Evolutionary conservation across 768 basidiomycete genomes (phyloP).

Genomic region (Exidia glandulosa): DNA sequence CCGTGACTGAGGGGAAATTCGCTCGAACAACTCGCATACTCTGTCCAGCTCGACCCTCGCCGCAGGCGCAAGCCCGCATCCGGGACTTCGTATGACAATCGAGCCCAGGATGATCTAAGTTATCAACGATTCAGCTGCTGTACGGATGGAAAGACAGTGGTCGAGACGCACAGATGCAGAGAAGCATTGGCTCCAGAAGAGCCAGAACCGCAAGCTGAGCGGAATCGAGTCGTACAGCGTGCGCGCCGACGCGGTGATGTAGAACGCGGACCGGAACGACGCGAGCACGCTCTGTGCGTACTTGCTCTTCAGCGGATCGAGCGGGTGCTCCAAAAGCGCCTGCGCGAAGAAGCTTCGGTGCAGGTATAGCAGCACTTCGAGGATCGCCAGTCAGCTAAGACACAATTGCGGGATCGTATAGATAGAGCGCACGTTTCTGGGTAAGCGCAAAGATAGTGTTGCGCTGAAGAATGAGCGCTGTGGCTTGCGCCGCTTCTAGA

Average conservation of each 20-base stretch:
- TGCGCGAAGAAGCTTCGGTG: slow-evolving; percentile 71
- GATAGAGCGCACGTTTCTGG: not conserved
- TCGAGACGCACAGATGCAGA: slow-evolving; percentile 43
- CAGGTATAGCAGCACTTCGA: slow-evolving; percentile 54
- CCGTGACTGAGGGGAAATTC: slow-evolving; percentile 33
- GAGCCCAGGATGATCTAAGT: slow-evolving; percentile 75
- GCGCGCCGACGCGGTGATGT: slow-evolving; percentile 38
- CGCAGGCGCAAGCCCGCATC: slow-evolving; percentile 58
- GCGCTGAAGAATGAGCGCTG: not conserved
- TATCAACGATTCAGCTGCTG: not conserved
- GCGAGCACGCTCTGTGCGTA: slow-evolving; percentile 60
- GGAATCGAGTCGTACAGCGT: slow-evolving; percentile 40
- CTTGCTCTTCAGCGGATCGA: slow-evolving; percentile 56
- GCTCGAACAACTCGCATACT: slow-evolving; percentile 55
- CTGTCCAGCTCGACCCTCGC: slow-evolving; percentile 54
- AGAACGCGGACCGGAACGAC: slow-evolving; percentile 56
- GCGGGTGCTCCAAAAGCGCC: slow-evolving; percentile 51
- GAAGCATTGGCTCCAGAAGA: slow-evolving; percentile 63
- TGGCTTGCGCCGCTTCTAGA: not conserved
- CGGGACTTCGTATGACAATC: slow-evolving; percentile 62
- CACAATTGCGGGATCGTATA: too few relatives aligned
- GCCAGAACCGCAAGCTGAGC: slow-evolving; percentile 58
- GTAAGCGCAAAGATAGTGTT: not conserved
- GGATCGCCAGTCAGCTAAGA: not conserved
- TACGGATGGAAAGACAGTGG: not conserved